These are phyloP conservation scores for Geotrichum australiense DNA, from an alignment of 1,139 yeast species.

Conservation along the genomic window DNA sequence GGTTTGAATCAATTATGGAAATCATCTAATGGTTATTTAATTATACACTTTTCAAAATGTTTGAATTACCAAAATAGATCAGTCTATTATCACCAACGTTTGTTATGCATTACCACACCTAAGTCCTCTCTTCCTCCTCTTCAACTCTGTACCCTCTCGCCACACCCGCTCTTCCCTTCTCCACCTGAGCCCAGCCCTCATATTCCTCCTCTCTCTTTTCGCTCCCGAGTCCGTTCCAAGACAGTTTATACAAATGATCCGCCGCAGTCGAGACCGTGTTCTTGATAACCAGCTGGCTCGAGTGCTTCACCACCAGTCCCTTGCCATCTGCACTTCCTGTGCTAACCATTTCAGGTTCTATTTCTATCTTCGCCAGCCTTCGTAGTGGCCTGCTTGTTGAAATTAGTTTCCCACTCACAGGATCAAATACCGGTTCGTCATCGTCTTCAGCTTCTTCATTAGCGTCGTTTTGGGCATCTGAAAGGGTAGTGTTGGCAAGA, in stretches of 20 bases:
- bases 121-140: conserved; percentile 16
- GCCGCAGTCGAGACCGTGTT: conserved; percentile 91
- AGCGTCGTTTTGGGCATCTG: conserved; percentile 24
- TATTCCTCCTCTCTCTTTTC: conserved; percentile 39
- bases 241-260: conserved; percentile 55
- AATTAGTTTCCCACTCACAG: conserved; percentile 74
- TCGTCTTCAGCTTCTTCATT: conserved; percentile 41
- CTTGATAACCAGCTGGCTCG: conserved; percentile 56
- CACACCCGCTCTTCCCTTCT: conserved; percentile 77
- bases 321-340: conserved; percentile 27
- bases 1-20: no score
- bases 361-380: conserved; percentile 46
- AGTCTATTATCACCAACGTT: no score
- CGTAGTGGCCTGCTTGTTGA: conserved; percentile 70
- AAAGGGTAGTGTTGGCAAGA: conserved; percentile 31
- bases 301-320: conserved; percentile 51
- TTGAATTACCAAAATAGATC: no score
- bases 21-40: no score
- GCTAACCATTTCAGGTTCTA: conserved; percentile 23
- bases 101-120: no score
- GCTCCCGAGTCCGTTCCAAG: conserved; percentile 89
- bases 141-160: conserved; percentile 71
- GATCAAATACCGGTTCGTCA: conserved; percentile 78
- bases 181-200: conserved; percentile 47
- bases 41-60: no score